Base-by-base conservation (phyloP, 2,329 filamentous ascomycete species). In the Gnomoniopsis smithogilvyi region DNA sequence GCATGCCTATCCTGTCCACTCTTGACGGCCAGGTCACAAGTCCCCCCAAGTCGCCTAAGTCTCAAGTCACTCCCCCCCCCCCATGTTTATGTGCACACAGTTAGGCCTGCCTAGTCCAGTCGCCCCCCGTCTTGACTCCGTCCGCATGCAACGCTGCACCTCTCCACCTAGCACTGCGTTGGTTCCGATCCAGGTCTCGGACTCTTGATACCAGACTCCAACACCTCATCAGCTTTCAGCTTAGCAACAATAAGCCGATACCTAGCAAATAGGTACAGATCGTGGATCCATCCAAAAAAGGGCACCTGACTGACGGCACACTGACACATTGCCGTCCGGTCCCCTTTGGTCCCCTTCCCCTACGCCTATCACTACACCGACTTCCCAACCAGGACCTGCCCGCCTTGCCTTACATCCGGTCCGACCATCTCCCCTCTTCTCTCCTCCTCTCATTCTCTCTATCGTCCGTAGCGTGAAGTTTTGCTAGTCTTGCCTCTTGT, bases 241-340 rank as follows among this genome's bases (percentile, higher is more conserved):
- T 30, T n/a, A n/a, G n/a, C n/a, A 41, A 6, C 12, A 14, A 41
- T n/a, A 33, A 26, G 22, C 51, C 46, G 38, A 17, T 14, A 14
- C 36, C 6, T n/a, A 14, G 7, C 36, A 41, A 14, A 49, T 45
- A 50, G 56, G 54, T 46, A 58, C 56, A 58, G 48, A 45, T 51
- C 50, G n/a, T 50, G n/a, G 26, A 38, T 58, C 56, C 48, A 22
- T 36, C 33, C 51, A 51, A 51, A n/a, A 55, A 34, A 19, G 46
- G 51, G 54, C 47, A 48, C 52, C 51, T 55, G 59, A 61, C 51
- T 59, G 17, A 41, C 26, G 26, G 26, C 26, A 41, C 36, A 41
- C 36, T 45, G 41, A 19, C 41, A 19, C 26, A 36, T 45, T 56
- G 41, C 56, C 55, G 38, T 56, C 53, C 38, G 53, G 48, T 52